A percentile compares a stretch with the other conserved stretches of the same genome.
These are phyloP conservation scores for Aquanectria penicillioides DNA, from an alignment of 2,329 filamentous ascomycete genomes.

Conservation along the genomic window DNA sequence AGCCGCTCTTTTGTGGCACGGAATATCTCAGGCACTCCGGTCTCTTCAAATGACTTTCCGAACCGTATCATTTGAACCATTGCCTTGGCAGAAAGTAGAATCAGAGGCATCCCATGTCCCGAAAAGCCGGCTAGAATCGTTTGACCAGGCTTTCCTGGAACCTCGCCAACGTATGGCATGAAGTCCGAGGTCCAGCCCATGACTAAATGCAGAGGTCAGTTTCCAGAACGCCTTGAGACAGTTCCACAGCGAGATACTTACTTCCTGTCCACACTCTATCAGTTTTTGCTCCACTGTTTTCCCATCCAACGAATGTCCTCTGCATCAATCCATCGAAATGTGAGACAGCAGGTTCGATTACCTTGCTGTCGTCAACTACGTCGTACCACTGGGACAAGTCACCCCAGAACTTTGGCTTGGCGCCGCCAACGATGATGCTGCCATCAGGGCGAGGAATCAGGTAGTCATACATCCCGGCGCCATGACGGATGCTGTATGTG, in stretches of 20 bases:
- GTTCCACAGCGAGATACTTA: not conserved
- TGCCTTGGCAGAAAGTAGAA: constrained; percentile 52
- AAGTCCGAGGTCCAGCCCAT: constrained; percentile 53
- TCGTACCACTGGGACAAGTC: not conserved
- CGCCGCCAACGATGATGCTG: constrained; percentile 8
- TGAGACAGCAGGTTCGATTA: not conserved
- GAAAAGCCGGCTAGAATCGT: constrained; percentile 58
- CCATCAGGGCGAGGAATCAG: constrained; percentile 4
- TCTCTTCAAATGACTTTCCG: constrained; percentile 44
- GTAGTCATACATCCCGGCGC: not conserved
- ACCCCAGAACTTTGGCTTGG: not conserved
- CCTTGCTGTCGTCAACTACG: not conserved
- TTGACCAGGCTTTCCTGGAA: constrained; percentile 46
- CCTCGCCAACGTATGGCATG: constrained; percentile 53
- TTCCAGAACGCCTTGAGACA: not conserved
- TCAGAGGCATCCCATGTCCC: constrained; percentile 60
- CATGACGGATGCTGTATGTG: not conserved
- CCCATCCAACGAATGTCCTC: constrained; percentile 1
- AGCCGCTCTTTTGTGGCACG: not conserved
- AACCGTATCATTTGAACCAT: constrained; percentile 52
- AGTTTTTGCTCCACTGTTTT: not conserved
- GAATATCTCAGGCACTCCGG: constrained; percentile 45
- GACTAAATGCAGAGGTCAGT: constrained; percentile 36
- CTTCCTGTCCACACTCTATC: constrained; percentile 11
- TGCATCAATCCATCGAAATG: constrained; percentile 14